phyloP scores from a whole-genome alignment of 2,329 filamentous ascomycete species.

The Magnaporthiopsis poae region DNA sequence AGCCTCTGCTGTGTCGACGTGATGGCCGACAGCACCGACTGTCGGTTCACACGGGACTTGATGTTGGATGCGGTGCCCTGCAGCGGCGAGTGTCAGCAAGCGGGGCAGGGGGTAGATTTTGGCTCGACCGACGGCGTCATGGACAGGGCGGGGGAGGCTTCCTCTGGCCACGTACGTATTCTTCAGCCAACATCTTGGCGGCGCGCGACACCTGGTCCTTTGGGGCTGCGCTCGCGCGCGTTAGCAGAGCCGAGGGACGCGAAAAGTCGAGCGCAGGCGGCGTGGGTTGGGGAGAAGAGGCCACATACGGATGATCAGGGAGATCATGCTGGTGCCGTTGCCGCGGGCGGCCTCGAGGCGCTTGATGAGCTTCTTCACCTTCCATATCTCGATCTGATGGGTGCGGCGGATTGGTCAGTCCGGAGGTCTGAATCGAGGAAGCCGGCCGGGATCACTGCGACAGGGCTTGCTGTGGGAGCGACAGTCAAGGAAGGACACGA shows the following conservation, averaged over 20 bases:
- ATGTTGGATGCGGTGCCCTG: constrained; percentile 98
- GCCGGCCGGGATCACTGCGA: not conserved
- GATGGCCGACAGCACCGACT: constrained; percentile 94
- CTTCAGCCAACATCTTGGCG: constrained; percentile 99
- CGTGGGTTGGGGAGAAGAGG: constrained; percentile 12
- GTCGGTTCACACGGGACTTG: constrained; percentile 97
- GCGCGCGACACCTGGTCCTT: constrained; percentile 96
- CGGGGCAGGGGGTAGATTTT: not conserved
- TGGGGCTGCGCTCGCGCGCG: constrained; percentile 46
- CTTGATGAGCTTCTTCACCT: constrained; percentile 99
- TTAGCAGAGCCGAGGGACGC: not conserved
- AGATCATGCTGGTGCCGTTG: constrained; percentile 99
- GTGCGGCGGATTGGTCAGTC: constrained; percentile 5
- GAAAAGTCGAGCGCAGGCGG: constrained; percentile 9
- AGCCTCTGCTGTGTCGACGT: constrained; percentile 98
- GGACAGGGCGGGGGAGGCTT: constrained; percentile 2
- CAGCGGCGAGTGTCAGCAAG: not conserved
- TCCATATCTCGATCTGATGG: constrained; percentile 66
- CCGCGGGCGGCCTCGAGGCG: constrained; percentile 91
- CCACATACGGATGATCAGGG: constrained; percentile 84
- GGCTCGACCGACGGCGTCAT: not conserved
- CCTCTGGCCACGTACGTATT: constrained; percentile 60
- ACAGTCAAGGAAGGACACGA: constrained; percentile 2
- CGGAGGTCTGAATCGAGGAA: constrained; percentile 2
- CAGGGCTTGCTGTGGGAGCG: not conserved